These are phyloP conservation scores for Chrysopogon serrulatus DNA, from an alignment of 176 grass and related monocot species.

Conservation along the genomic window DNA sequence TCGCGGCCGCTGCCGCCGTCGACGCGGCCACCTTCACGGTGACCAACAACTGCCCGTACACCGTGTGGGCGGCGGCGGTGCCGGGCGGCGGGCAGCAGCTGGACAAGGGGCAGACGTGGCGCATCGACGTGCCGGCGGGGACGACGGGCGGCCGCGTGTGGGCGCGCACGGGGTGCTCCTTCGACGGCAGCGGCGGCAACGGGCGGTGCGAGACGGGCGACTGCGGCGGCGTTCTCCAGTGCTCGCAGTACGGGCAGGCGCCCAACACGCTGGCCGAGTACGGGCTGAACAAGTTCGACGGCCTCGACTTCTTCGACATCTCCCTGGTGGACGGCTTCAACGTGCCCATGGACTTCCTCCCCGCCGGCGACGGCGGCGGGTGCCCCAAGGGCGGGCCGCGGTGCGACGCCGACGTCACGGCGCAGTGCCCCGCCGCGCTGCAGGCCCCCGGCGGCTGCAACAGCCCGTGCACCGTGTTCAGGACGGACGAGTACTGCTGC, in stretches of 20 bases:
- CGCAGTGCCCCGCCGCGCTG: slow-evolving; percentile 33
- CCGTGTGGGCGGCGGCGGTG: slow-evolving; percentile 44
- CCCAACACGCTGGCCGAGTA: slow-evolving; percentile 57
- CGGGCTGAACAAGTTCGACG: slow-evolving; percentile 16
- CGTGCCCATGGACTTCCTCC: slow-evolving; percentile 52
- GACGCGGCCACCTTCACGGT: slow-evolving; percentile 27
- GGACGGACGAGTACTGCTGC: slow-evolving; percentile 34
- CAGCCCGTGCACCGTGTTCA: slow-evolving; percentile 44
- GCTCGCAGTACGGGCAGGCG: slow-evolving; percentile 7
- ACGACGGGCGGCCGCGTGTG: slow-evolving; percentile 26
- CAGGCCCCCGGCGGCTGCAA: slow-evolving; percentile 31
- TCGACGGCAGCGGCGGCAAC: slow-evolving; percentile 40
- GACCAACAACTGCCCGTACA: slow-evolving; percentile 49
- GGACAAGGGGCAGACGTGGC: slow-evolving; percentile 32
- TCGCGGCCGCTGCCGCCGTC: neutral
- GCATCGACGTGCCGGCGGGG: slow-evolving; percentile 17
- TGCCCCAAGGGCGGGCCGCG: slow-evolving; percentile 35
- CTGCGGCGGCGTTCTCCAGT: slow-evolving; percentile 39
- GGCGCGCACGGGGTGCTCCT: slow-evolving; percentile 44
- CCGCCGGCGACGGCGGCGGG: slow-evolving; percentile 15
- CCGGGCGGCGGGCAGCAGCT: slow-evolving; percentile 38
- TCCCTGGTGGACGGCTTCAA: slow-evolving; percentile 61
- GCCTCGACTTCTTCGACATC: slow-evolving; percentile 52
- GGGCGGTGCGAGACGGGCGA: slow-evolving; percentile 48
- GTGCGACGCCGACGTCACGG: slow-evolving; percentile 2